Conservation (phyloP, 2,329 filamentous ascomycete genomes). For the Verticillium tricorpus region DNA sequence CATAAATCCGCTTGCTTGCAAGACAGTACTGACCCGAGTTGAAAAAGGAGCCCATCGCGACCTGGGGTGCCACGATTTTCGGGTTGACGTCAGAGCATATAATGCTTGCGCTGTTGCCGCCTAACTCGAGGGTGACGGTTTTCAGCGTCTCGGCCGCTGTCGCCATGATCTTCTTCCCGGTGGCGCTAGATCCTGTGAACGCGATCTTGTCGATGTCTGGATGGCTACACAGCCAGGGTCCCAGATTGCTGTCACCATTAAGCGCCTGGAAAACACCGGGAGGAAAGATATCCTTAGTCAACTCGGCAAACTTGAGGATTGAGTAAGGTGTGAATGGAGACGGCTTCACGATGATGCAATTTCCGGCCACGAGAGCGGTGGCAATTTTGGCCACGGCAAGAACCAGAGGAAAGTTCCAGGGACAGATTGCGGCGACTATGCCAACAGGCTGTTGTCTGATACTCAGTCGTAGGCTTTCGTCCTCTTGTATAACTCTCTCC, state of each 20-base stretch:
- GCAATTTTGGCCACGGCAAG: slow-evolving; percentile 49
- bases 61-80: slow-evolving; percentile 23
- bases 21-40: slow-evolving; percentile 43
- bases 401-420: slow-evolving; percentile 42
- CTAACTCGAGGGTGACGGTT: slow-evolving; percentile 56
- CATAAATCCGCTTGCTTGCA: slow-evolving; percentile 50
- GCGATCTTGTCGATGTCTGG: slow-evolving; percentile 57
- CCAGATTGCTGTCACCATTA: slow-evolving; percentile 56
- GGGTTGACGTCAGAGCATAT: slow-evolving; percentile 54
- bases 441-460: slow-evolving; percentile 19
- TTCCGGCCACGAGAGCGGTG: slow-evolving; percentile 52
- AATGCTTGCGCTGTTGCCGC: slow-evolving; percentile 59
- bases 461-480: background rate
- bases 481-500: background rate
- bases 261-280: slow-evolving; percentile 59
- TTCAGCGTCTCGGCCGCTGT: slow-evolving; percentile 54
- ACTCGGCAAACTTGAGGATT: slow-evolving; percentile 53
- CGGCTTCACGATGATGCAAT: slow-evolving; percentile 51
- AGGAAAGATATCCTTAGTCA: slow-evolving; percentile 53
- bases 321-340: slow-evolving; percentile 56
- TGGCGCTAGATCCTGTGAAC: slow-evolving; percentile 58
- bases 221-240: slow-evolving; percentile 54
- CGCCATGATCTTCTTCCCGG: slow-evolving; percentile 57
- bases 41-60: slow-evolving; percentile 48
- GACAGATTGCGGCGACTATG: slow-evolving; percentile 40